Percentiles rank a stretch among this genome's conserved stretches.
These are phyloP conservation scores for Zygotorulaspora danielsina DNA, from an alignment of 805 yeast species.

Conservation along the genomic window DNA sequence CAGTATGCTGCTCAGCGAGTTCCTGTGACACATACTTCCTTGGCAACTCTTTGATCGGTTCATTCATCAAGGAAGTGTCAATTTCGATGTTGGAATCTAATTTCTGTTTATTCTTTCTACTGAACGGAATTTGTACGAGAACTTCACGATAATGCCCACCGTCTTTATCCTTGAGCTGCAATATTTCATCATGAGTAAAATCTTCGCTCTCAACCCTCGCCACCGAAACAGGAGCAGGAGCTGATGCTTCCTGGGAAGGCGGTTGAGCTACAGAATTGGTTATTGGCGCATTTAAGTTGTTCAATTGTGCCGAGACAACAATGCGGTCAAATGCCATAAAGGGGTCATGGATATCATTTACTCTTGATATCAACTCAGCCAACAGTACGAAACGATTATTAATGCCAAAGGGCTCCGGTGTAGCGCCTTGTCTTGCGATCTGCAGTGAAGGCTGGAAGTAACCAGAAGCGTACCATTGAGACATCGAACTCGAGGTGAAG, in stretches of 20 bases:
- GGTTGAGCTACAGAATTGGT: neutral
- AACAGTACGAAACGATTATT: slow-evolving; percentile 26
- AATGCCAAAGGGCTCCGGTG: slow-evolving; percentile 29
- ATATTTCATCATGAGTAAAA: slow-evolving; percentile 28
- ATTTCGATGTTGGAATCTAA: slow-evolving; percentile 9
- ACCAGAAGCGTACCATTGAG: slow-evolving; percentile 65
- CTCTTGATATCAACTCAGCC: slow-evolving; percentile 23
- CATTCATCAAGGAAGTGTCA: slow-evolving; percentile 5
- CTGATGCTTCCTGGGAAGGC: neutral
- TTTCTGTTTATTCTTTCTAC: slow-evolving; percentile 10
- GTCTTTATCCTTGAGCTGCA: slow-evolving; percentile 22
- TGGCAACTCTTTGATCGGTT: neutral
- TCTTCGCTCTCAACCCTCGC: slow-evolving; percentile 21
- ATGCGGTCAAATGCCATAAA: slow-evolving; percentile 24
- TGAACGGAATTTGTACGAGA: slow-evolving; percentile 27
- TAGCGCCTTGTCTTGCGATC: slow-evolving; percentile 45
- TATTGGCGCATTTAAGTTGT: neutral
- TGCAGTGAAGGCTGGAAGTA: slow-evolving; percentile 56
- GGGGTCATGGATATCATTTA: slow-evolving; percentile 29
- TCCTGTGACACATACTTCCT: neutral
- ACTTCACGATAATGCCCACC: slow-evolving; percentile 30
- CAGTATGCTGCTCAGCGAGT: neutral
- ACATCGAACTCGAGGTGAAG: slow-evolving; percentile 70
- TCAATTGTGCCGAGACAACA: slow-evolving; percentile 3
- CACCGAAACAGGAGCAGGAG: slow-evolving; percentile 1